A percentile compares a stretch with the other conserved stretches of the same genome.
These are phyloP conservation scores for Dictyostelium intermedium DNA, from an alignment of 78 protist species.

Conservation along the genomic window DNA sequence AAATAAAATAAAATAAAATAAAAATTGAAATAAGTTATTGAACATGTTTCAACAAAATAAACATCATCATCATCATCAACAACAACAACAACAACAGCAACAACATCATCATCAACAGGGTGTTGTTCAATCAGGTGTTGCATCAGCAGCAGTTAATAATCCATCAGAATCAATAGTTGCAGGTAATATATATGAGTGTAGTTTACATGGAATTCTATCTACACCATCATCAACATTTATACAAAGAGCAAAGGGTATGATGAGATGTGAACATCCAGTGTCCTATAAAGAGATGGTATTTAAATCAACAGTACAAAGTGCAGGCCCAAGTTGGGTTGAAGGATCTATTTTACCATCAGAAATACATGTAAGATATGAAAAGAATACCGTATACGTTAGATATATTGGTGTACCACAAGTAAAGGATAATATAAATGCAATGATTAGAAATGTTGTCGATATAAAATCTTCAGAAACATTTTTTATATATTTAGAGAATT, in stretches of 20 bases:
- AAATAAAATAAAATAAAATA: no score
- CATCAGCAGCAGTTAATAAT: neutral
- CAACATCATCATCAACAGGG: neutral
- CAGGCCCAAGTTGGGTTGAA: conserved; percentile 71
- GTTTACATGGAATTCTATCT: conserved; percentile 67
- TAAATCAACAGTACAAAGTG: conserved; percentile 33
- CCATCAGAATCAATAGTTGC: neutral
- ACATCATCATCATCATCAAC: conserved; percentile 17
- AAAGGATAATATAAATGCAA: conserved; percentile 65
- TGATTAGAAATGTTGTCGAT: conserved; percentile 65
- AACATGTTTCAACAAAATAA: conserved; percentile 12
- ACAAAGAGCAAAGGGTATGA: conserved; percentile 73
- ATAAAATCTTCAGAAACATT: conserved; percentile 33
- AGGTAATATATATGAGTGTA: conserved; percentile 53
- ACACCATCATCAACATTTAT: conserved; percentile 42
- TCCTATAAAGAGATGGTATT: conserved; percentile 44
- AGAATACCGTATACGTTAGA: conserved; percentile 10
- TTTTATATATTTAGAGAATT: conserved; percentile 14
- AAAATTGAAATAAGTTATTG: no score
- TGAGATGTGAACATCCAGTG: conserved; percentile 49
- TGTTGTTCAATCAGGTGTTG: neutral
- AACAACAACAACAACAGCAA: neutral
- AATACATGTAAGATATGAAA: conserved; percentile 55
- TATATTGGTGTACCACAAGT: conserved; percentile 68
- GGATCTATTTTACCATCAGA: conserved; percentile 63